Conservation (phyloP, 371 early-diverging fungal species). For the Zopfochytrium polystomum region DNA sequence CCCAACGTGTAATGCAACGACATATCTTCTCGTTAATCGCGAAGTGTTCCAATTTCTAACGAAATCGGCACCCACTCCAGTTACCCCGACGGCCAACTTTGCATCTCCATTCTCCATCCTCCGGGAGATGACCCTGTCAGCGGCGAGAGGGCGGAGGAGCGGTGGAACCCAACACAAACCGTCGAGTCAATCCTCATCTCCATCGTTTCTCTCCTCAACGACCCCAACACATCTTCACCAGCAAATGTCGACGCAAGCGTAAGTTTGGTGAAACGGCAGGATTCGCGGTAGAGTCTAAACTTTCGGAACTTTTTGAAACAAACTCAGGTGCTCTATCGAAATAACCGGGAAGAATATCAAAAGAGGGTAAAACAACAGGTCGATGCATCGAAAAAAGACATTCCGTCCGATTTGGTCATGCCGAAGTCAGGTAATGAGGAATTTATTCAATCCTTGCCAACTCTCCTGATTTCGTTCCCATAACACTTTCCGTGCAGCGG, state of each 20-base stretch:
- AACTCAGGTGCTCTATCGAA: conserved; percentile 38
- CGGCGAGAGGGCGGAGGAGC: conserved; percentile 54
- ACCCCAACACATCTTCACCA: conserved; percentile 63
- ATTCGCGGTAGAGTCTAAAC: background rate
- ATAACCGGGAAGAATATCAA: conserved; percentile 32
- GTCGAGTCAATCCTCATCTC: conserved; percentile 54
- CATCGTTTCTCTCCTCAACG: conserved; percentile 55
- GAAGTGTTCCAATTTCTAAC: conserved; percentile 51
- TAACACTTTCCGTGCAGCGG: conserved; percentile 19
- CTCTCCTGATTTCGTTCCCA: background rate
- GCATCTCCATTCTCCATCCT: conserved; percentile 66
- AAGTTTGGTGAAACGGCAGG: background rate
- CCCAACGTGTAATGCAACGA: conserved; percentile 57
- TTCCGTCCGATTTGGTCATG: conserved; percentile 43
- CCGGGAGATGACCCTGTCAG: conserved; percentile 48
- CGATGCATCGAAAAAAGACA: conserved; percentile 43
- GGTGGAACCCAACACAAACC: conserved; percentile 65
- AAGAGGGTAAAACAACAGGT: conserved; percentile 40
- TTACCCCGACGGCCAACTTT: conserved; percentile 57
- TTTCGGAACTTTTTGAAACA: background rate
- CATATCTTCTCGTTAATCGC: conserved; percentile 9
- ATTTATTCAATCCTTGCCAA: conserved; percentile 4
- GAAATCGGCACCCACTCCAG: conserved; percentile 12
- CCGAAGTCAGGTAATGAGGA: conserved; percentile 35
- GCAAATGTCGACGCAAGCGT: conserved; percentile 68